Evolutionary conservation across 1,284 basidiomycete species (phyloP).

Genomic region (Tilletia horrida): DNA sequence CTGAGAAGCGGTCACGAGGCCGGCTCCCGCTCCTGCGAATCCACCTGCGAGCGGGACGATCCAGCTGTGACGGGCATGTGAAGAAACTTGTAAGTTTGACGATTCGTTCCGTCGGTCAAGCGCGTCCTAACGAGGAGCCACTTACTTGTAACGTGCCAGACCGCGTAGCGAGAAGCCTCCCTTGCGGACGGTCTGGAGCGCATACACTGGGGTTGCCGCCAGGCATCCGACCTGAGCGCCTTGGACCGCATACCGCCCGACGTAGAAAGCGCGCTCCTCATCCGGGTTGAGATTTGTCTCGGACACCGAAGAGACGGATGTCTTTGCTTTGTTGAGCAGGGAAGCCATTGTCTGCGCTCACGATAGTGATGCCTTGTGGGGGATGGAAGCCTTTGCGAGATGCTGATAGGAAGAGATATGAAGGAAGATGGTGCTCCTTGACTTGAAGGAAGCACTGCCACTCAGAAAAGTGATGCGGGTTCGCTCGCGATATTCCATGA

Average conservation of each 20-base stretch:
- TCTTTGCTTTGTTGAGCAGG: constrained; percentile 15
- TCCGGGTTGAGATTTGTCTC: neutral
- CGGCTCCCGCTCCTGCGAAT: constrained; percentile 26
- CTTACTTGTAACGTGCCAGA: constrained; percentile 39
- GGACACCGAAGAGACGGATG: constrained; percentile 17
- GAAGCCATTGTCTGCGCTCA: neutral
- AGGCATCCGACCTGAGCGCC: constrained; percentile 37
- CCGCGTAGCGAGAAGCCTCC: constrained; percentile 37
- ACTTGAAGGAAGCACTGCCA: neutral
- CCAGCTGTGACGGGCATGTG: constrained; percentile 31
- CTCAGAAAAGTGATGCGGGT: too few species aligned
- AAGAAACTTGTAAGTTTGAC: neutral
- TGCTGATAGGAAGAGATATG: neutral
- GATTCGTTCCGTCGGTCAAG: neutral
- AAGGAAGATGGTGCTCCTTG: neutral
- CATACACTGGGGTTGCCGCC: constrained; percentile 44
- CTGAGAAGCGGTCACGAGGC: constrained; percentile 31
- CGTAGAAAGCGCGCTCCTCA: constrained; percentile 16
- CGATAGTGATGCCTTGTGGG: neutral
- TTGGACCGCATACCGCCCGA: constrained; percentile 1
- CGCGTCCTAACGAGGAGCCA: neutral
- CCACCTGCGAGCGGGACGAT: constrained; percentile 34
- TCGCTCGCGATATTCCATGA: neutral
- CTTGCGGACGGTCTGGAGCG: constrained; percentile 32
- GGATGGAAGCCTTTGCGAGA: neutral